Conservation (phyloP, 768 basidiomycete genomes). For the Phylloporus sp. region DNA sequence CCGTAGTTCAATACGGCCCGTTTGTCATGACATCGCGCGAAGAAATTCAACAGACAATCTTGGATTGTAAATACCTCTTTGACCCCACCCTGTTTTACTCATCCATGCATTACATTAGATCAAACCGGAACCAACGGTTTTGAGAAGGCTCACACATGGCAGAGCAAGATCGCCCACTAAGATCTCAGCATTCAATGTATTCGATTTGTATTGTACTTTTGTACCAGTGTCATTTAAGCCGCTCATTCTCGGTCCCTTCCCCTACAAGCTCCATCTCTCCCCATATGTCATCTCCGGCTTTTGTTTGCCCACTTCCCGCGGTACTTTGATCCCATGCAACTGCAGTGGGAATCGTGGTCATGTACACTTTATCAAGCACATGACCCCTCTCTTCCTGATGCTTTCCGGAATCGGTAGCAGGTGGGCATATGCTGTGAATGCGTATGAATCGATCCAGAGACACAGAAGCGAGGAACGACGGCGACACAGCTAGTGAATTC, state of each 20-base stretch:
- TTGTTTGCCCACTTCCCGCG: slow-evolving; percentile 11
- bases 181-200: background rate
- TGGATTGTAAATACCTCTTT: slow-evolving; percentile 59
- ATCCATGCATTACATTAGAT: slow-evolving; percentile 39
- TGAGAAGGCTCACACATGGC: slow-evolving; percentile 85
- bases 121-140: slow-evolving; percentile 81
- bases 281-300: slow-evolving; percentile 50
- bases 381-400: slow-evolving; percentile 55
- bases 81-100: background rate
- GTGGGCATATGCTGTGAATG: slow-evolving; percentile 59
- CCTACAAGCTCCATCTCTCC: slow-evolving; percentile 55
- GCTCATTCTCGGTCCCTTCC: slow-evolving; percentile 33
- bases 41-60: slow-evolving; percentile 78
- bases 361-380: slow-evolving; percentile 60
- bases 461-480: slow-evolving; percentile 53
- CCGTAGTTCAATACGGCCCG: slow-evolving; percentile 82
- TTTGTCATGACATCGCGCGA: slow-evolving; percentile 81
- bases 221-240: background rate
- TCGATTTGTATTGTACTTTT: background rate
- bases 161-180: slow-evolving; percentile 65
- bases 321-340: slow-evolving; percentile 57
- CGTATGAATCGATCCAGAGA: slow-evolving; percentile 69
- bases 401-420: slow-evolving; percentile 44
- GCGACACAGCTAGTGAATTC: slow-evolving; percentile 56
- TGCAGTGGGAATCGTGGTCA: slow-evolving; percentile 58